phyloP scores from a whole-genome alignment of 371 early-diverging fungal species.

The Mortierella sp. region DNA sequence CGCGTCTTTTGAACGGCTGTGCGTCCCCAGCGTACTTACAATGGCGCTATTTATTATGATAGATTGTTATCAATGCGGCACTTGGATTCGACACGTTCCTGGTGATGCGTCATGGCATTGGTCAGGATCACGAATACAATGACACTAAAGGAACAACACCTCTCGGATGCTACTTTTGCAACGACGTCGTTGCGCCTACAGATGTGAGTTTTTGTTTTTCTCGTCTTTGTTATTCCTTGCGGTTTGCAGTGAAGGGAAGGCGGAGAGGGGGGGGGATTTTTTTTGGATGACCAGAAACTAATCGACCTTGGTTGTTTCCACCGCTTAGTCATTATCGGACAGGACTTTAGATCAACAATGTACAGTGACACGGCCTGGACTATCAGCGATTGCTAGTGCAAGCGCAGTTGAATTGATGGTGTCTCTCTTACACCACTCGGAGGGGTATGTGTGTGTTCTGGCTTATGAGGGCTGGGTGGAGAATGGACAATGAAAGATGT shows the following conservation, averaged over 20 bases:
- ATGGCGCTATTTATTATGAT: no score
- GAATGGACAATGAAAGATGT: no score
- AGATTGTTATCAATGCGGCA: conserved; percentile 91
- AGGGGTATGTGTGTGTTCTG: conserved; percentile 64
- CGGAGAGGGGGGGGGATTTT: no score
- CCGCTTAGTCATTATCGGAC: conserved; percentile 83
- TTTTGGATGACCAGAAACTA: no score
- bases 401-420: conserved; percentile 91
- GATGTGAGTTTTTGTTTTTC: conserved; percentile 74
- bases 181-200: conserved; percentile 93
- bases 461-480: no score
- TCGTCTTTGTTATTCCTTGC: no score
- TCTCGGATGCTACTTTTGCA: conserved; percentile 97
- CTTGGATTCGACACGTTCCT: conserved; percentile 96
- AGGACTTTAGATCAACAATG: conserved; percentile 97
- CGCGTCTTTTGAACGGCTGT: not conserved
- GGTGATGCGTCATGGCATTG: conserved; percentile 95
- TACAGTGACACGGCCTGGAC: conserved; percentile 96
- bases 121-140: conserved; percentile 28
- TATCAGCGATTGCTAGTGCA: conserved; percentile 89
- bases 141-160: conserved; percentile 7
- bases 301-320: not conserved
- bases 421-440: conserved; percentile 85
- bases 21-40: no score
- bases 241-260: no score